A percentile compares a stretch with the other conserved stretches of the same genome.
phyloP scores from a whole-genome alignment of 768 basidiomycete species.

The Termitomyces sp. region DNA sequence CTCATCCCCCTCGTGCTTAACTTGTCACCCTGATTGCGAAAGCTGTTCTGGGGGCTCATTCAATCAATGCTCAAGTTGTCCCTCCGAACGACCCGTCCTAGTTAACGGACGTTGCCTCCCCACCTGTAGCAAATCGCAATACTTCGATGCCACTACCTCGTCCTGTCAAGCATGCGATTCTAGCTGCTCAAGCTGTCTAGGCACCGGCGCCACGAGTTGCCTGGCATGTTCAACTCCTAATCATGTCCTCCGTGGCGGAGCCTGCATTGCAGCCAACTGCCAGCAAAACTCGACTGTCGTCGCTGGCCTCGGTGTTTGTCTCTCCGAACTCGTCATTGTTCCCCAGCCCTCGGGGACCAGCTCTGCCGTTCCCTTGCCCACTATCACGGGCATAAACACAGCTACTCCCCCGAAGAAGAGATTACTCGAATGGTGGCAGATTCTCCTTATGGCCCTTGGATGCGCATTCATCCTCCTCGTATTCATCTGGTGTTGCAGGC shows the following conservation, averaged over 20 bases:
- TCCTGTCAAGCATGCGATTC: slow-evolving; percentile 67
- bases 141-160: slow-evolving; percentile 60
- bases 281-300: slow-evolving; percentile 50
- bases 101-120: slow-evolving; percentile 72
- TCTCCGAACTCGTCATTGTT: slow-evolving; percentile 63
- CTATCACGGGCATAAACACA: slow-evolving; percentile 51
- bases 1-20: slow-evolving; percentile 58
- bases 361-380: slow-evolving; percentile 44
- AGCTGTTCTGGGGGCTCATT: slow-evolving; percentile 71
- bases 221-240: slow-evolving; percentile 51
- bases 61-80: slow-evolving; percentile 74
- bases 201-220: slow-evolving; percentile 49
- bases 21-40: slow-evolving; percentile 81
- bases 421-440: slow-evolving; percentile 75
- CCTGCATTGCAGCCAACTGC: slow-evolving; percentile 64
- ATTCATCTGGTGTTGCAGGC: slow-evolving; percentile 64
- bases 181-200: slow-evolving; percentile 62
- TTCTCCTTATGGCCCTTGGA: slow-evolving; percentile 77
- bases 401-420: slow-evolving; percentile 36
- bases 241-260: slow-evolving; percentile 39
- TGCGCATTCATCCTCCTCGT: slow-evolving; percentile 75
- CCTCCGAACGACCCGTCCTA: slow-evolving; percentile 64
- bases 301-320: slow-evolving; percentile 72
- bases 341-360: slow-evolving; percentile 45
- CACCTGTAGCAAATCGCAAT: slow-evolving; percentile 67